Percentiles rank a stretch among this genome's conserved stretches.
phyloP scores from a whole-genome alignment of 1,284 basidiomycete species.

The Austroboletus rostrupii region DNA sequence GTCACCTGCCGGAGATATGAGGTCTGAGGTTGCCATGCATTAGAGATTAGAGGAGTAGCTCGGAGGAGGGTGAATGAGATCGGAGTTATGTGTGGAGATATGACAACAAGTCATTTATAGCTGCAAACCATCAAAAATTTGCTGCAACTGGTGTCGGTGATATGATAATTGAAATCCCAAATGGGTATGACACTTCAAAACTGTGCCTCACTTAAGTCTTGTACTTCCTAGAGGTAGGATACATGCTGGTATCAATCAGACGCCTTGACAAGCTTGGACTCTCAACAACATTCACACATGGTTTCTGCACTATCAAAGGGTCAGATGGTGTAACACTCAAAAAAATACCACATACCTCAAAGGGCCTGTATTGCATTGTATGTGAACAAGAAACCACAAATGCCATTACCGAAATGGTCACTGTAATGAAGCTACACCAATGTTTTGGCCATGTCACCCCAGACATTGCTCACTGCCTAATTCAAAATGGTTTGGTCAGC shows the following conservation, averaged over 20 bases:
- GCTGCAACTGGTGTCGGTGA: slow-evolving; percentile 31
- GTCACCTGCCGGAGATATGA: too few species aligned
- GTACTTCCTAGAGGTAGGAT: slow-evolving; percentile 33
- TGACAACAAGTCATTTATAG: slow-evolving; percentile 24
- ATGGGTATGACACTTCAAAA: slow-evolving; percentile 25
- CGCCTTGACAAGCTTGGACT: slow-evolving; percentile 32
- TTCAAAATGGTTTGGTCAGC: too few species aligned
- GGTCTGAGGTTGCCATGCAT: too few species aligned
- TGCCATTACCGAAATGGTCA: too few species aligned
- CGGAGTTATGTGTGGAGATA: too few species aligned
- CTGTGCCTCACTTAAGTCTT: slow-evolving; percentile 35
- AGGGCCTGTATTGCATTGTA: not conserved
- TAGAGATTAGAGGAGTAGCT: too few species aligned
- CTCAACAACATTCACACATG: slow-evolving; percentile 24
- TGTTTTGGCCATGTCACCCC: too few species aligned
- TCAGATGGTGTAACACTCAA: slow-evolving; percentile 20
- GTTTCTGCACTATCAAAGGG: slow-evolving; percentile 26
- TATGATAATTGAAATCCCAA: slow-evolving; percentile 35
- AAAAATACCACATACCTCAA: slow-evolving; percentile 9
- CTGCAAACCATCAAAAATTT: slow-evolving; percentile 37
- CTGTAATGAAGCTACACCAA: too few species aligned
- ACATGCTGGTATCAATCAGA: too few species aligned
- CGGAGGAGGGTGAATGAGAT: too few species aligned
- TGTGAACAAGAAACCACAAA: slow-evolving; percentile 1
- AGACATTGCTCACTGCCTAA: too few species aligned